Conservation (phyloP, 768 basidiomycete genomes). For the Crepidotus variabilis region DNA sequence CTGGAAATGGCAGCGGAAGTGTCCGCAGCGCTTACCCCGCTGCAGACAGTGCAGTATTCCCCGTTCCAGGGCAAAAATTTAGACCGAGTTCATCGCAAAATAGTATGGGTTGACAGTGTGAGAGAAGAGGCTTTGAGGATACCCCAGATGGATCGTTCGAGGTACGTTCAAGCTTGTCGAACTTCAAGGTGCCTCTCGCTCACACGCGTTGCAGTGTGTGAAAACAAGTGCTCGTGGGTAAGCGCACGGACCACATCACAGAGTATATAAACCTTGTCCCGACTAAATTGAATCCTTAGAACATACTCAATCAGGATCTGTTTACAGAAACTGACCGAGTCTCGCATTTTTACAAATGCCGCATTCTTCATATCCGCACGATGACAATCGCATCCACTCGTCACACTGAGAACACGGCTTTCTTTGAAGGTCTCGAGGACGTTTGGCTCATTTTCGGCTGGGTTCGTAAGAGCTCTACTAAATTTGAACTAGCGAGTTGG, state of each 20-base stretch:
- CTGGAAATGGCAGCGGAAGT: too few species aligned
- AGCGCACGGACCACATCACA: constrained; percentile 27
- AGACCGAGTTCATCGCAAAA: too few species aligned
- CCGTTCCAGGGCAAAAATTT: too few species aligned
- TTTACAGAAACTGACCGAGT: constrained; percentile 81
- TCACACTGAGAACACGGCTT: constrained; percentile 63
- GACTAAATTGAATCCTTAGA: constrained; percentile 38
- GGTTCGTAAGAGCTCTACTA: constrained; percentile 20
- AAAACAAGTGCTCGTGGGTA: background rate
- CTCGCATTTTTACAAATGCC: constrained; percentile 79
- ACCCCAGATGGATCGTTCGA: too few species aligned
- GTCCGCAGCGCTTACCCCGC: too few species aligned
- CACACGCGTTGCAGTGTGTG: too few species aligned
- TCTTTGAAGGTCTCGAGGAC: constrained; percentile 51
- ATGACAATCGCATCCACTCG: constrained; percentile 65
- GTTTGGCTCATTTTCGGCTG: constrained; percentile 42
- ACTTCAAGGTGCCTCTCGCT: too few species aligned
- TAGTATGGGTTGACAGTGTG: too few species aligned
- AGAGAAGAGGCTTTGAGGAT: too few species aligned
- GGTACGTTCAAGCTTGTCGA: too few species aligned
- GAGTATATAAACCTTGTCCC: constrained; percentile 21
- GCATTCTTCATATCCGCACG: constrained; percentile 67
- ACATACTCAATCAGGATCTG: constrained; percentile 82
- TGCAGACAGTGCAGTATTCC: too few species aligned
- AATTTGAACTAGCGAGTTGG: background rate